These are phyloP conservation scores for Leccinum disarticulatum DNA, from an alignment of 768 basidiomycete genomes.

Conservation along the genomic window DNA sequence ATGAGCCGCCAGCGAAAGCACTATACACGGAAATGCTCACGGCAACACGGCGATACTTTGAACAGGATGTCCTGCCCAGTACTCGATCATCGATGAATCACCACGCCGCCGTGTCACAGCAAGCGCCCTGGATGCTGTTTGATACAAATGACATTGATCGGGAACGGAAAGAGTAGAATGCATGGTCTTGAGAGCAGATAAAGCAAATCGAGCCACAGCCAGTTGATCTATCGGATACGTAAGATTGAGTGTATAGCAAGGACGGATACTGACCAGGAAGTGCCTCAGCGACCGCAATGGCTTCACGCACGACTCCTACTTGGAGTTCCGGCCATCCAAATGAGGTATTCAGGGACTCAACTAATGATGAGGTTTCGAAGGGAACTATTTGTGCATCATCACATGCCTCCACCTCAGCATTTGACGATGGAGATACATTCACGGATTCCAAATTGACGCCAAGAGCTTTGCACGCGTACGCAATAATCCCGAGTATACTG, in stretches of 20 bases:
- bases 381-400: slow-evolving; percentile 7
- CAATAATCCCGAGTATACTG: slow-evolving; percentile 74
- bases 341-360: slow-evolving; percentile 41
- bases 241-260: neutral
- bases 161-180: slow-evolving; percentile 63
- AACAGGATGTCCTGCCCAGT: slow-evolving; percentile 84
- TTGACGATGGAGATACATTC: slow-evolving; percentile 40
- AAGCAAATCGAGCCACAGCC: slow-evolving; percentile 82
- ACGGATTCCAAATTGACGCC: slow-evolving; percentile 82
- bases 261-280: slow-evolving; percentile 66
- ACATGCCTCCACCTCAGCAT: slow-evolving; percentile 20
- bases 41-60: slow-evolving; percentile 74
- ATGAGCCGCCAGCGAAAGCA: neutral
- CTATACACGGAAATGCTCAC: slow-evolving; percentile 44
- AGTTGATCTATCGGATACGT: slow-evolving; percentile 61
- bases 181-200: slow-evolving; percentile 80
- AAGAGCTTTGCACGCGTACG: slow-evolving; percentile 72
- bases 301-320: slow-evolving; percentile 90
- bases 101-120: slow-evolving; percentile 77
- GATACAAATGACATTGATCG: slow-evolving; percentile 81
- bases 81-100: slow-evolving; percentile 66
- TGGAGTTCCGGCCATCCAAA: slow-evolving; percentile 97
- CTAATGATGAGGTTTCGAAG: slow-evolving; percentile 42
- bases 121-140: slow-evolving; percentile 70
- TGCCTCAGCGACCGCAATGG: slow-evolving; percentile 86